Evolutionary conservation across 1,284 basidiomycete species (phyloP), one percentile per base, ranked within the genome.

Genomic region (Moesziomyces globuligerus): DNA sequence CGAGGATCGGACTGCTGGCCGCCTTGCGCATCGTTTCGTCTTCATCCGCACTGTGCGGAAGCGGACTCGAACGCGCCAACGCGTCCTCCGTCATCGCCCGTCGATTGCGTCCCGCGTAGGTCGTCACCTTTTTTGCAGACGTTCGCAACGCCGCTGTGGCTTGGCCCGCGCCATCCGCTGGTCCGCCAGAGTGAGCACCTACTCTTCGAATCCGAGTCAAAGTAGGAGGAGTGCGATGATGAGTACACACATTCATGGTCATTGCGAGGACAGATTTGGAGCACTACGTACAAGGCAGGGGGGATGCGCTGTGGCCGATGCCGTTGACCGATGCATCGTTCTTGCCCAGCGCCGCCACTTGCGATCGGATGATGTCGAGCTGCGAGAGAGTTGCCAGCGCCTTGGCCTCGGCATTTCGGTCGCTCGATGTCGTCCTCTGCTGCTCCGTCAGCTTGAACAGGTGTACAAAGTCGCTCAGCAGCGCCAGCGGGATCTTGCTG

Each of bases 391-490:
- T 55, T 2, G 52, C 56, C 11, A 57, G 55, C 15, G 54, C 48
- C 38, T 68, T 72, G 38, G 59, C 50, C 25, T 57, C 38, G 13
- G 53, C 54, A 21, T 49, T 48, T 7, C 49, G 58, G 49, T 68
- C 64, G 59, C 58, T 58, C 3, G 48, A 43, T 6, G 37, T 25
- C n/a, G 69, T 45, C 13, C 21, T 8, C 26, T 38, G 29, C 15
- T 52, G 40, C 23, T 45, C n/a, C 21, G 72, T 61, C 42, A 74
- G 52, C 51, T 72, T 57, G 59, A 80, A 65, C 41, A 82, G 72
- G 45, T 71, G 69, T 15, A 71, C 77, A 70, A 82, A 81, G 55
- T 82, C 80, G 34, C 72, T 72, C 18, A 81, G 62, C 37, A 70
- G 57, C 5, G 78, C 59, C 10, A 78, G 66, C 20, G 77, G 72